A percentile compares a stretch with the other conserved stretches of the same genome.
Evolutionary conservation across 352 stramenopile species (phyloP).

Genomic region (Phytophthora pseudosyringae): DNA sequence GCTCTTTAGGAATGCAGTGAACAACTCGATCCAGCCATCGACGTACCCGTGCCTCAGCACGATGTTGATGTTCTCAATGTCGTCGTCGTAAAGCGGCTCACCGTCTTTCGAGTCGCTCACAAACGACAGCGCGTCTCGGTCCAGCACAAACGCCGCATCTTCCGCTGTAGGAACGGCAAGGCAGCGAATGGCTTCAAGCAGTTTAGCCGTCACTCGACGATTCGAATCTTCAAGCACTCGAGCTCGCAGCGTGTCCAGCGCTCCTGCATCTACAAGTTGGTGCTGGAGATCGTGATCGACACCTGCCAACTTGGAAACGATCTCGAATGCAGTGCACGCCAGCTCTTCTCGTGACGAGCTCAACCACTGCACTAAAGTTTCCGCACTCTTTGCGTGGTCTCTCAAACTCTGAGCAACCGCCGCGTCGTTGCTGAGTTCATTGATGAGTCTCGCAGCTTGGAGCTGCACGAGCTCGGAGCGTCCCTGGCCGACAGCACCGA

Average conservation of each 20-base stretch:
- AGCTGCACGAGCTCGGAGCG: conserved; percentile 47
- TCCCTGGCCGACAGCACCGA: conserved; percentile 34
- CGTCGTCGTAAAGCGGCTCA: conserved; percentile 63
- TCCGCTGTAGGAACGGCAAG: conserved; percentile 37
- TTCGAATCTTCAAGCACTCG: conserved; percentile 49
- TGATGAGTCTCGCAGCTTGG: conserved; percentile 50
- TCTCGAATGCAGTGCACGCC: conserved; percentile 46
- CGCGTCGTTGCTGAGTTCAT: conserved; percentile 50
- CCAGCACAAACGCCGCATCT: conserved; percentile 40
- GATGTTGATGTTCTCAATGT: conserved; percentile 54
- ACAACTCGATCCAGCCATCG: conserved; percentile 83
- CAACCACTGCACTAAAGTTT: conserved; percentile 58
- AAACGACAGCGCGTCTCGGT: conserved; percentile 69
- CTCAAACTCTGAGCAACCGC: conserved; percentile 30
- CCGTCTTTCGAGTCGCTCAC: conserved; percentile 57
- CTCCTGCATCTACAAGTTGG: conserved; percentile 45
- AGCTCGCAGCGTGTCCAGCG: conserved; percentile 49
- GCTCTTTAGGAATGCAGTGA: conserved; percentile 65
- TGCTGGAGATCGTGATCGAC: conserved; percentile 39
- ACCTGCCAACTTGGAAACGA: conserved; percentile 48
- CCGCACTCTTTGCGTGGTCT: conserved; percentile 23
- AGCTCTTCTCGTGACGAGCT: conserved; percentile 37
- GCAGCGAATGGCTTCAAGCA: conserved; percentile 59
- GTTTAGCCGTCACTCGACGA: conserved; percentile 49
- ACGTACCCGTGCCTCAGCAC: conserved; percentile 60